A percentile compares a stretch with the other conserved stretches of the same genome.
Evolutionary conservation across 352 stramenopile genomes (phyloP).

Genomic region (Phytophthora podocarpi): DNA sequence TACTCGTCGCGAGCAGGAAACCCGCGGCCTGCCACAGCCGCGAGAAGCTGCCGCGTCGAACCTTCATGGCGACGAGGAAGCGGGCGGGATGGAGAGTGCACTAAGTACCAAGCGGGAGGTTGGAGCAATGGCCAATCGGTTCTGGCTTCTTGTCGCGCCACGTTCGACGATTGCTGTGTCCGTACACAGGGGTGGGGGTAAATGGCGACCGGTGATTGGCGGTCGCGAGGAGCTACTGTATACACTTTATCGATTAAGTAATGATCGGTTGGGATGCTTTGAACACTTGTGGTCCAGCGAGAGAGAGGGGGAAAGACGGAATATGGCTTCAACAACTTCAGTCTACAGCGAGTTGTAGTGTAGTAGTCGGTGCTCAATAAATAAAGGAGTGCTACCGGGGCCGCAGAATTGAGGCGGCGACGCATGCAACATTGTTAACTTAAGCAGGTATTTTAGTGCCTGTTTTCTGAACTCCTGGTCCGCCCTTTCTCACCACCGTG

Average conservation of each 20-base stretch:
- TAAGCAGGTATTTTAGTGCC: neutral
- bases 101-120: conserved; percentile 14
- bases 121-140: conserved; percentile 28
- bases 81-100: conserved; percentile 10
- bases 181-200: conserved; percentile 14
- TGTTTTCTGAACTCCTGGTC: conserved; percentile 10
- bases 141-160: conserved; percentile 31
- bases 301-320: neutral
- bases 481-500: too few species aligned
- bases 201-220: neutral
- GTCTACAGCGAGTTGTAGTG: neutral
- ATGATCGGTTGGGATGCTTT: conserved; percentile 8
- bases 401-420: too few species aligned
- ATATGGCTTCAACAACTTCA: neutral
- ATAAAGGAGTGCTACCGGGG: too few species aligned
- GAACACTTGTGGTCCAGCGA: conserved; percentile 2
- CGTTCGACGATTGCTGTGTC: conserved; percentile 21
- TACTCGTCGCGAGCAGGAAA: conserved; percentile 28
- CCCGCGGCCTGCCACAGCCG: conserved; percentile 21
- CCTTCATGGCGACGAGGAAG: conserved; percentile 32
- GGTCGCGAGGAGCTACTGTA: neutral
- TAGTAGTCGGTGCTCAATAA: neutral
- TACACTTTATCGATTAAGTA: neutral
- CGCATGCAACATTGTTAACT: too few species aligned
- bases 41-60: conserved; percentile 23